These are phyloP conservation scores for Trifolium subterraneum DNA, from an alignment of 306 rosid species.

Conservation along the genomic window DNA sequence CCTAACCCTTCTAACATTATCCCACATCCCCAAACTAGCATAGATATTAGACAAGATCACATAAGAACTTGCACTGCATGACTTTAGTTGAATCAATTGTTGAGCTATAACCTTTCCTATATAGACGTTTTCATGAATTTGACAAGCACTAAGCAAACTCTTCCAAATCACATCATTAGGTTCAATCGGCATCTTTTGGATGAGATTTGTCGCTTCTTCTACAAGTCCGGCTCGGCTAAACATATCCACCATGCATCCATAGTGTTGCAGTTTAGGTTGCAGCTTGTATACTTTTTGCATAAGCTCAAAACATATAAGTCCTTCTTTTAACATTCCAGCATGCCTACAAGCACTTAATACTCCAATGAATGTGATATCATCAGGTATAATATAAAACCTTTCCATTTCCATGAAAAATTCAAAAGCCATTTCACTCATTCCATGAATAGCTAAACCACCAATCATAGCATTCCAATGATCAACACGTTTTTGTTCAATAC, in stretches of 20 bases:
- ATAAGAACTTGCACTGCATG: constrained; percentile 59
- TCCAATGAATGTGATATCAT: constrained; percentile 75
- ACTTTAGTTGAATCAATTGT: constrained; percentile 51
- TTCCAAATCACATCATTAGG: constrained; percentile 85
- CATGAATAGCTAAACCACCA: constrained; percentile 71
- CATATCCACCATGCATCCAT: constrained; percentile 78
- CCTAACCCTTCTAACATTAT: constrained; percentile 59
- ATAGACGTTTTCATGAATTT: constrained; percentile 52
- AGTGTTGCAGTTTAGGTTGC: constrained; percentile 78
- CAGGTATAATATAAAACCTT: constrained; percentile 57
- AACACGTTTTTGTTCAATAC: constrained; percentile 53
- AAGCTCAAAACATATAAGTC: constrained; percentile 70
- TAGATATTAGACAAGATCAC: constrained; percentile 75
- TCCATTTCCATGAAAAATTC: constrained; percentile 65
- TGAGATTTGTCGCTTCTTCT: constrained; percentile 63
- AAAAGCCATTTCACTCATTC: constrained; percentile 66
- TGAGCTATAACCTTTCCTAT: constrained; percentile 62
- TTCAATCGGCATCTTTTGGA: constrained; percentile 70
- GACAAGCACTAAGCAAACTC: constrained; percentile 73
- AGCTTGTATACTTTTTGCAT: constrained; percentile 73
- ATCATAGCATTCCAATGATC: constrained; percentile 89
- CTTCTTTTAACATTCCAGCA: constrained; percentile 75
- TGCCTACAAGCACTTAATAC: constrained; percentile 77
- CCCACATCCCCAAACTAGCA: constrained; percentile 72
- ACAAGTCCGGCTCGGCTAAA: constrained; percentile 70